These are phyloP conservation scores for Aurantiochytrium sp. DNA, from an alignment of 108 stramenopile species.

Conservation along the genomic window DNA sequence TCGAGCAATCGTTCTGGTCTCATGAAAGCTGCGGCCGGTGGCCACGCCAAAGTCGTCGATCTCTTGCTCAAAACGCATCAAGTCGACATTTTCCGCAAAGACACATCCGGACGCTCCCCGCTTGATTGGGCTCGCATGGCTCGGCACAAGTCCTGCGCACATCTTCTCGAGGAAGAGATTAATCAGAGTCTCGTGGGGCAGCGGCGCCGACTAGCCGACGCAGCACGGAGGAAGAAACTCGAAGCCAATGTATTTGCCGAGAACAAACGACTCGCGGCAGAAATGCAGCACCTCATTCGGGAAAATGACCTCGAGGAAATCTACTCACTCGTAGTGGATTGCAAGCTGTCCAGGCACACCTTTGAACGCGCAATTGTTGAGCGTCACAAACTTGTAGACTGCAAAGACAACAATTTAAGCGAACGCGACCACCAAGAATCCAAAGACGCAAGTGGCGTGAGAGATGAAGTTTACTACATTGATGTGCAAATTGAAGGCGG, in stretches of 20 bases:
- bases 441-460: not conserved
- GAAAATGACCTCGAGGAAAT: not conserved
- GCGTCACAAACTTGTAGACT: not conserved
- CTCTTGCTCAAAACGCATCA: not conserved
- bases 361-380: not conserved
- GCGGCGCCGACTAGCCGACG: not conserved
- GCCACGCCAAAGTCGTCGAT: not conserved
- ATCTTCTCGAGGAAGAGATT: not conserved
- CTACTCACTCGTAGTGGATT: not conserved
- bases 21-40: constrained; percentile 11
- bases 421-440: not conserved
- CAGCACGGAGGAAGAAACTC: not conserved
- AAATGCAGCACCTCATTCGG: not conserved
- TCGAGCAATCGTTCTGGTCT: not conserved
- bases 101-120: not conserved
- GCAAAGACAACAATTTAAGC: not conserved
- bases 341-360: not conserved
- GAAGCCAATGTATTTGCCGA: not conserved
- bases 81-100: not conserved
- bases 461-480: not conserved
- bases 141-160: not conserved
- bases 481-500: not conserved
- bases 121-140: not conserved
- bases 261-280: not conserved
- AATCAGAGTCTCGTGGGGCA: not conserved